Percentiles rank a stretch among this genome's conserved stretches.
phyloP scores from a whole-genome alignment of 2,329 filamentous ascomycete genomes.

The Fusarium tuaranense region DNA sequence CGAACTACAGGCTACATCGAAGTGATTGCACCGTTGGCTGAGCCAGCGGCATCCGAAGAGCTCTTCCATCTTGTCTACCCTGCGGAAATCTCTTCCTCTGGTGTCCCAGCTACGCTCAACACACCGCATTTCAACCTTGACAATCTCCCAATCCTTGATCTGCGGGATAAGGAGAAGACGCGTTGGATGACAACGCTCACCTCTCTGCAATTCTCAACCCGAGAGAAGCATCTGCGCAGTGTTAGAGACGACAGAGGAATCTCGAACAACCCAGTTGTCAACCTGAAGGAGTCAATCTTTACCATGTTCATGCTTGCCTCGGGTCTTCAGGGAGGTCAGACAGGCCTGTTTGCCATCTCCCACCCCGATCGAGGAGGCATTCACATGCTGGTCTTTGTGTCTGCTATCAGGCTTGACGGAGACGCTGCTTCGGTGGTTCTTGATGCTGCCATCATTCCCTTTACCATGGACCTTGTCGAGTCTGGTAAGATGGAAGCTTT shows the following conservation, averaged over 20 bases:
- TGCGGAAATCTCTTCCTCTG: constrained; percentile 38
- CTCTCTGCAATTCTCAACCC: constrained; percentile 55
- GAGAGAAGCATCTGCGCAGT: constrained; percentile 54
- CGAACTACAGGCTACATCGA: constrained; percentile 59
- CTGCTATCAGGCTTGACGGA: constrained; percentile 58
- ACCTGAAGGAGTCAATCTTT: constrained; percentile 63
- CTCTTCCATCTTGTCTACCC: constrained; percentile 54
- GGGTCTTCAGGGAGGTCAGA: constrained; percentile 59
- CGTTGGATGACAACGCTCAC: constrained; percentile 55
- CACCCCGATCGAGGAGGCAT: constrained; percentile 52
- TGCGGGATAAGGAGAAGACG: constrained; percentile 49
- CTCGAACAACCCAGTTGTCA: constrained; percentile 50
- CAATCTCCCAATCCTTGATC: constrained; percentile 55
- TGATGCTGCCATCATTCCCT: constrained; percentile 60
- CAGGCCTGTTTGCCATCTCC: constrained; percentile 57
- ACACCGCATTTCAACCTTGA: constrained; percentile 59
- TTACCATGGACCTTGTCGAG: constrained; percentile 52
- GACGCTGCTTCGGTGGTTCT: constrained; percentile 56
- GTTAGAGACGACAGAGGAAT: constrained; percentile 37
- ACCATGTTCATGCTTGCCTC: constrained; percentile 60
- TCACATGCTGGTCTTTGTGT: constrained; percentile 56
- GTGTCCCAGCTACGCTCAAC: constrained; percentile 53
- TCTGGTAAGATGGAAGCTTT: constrained; percentile 52
- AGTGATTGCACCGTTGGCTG: constrained; percentile 52
- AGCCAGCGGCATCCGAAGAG: constrained; percentile 36